Base-by-base conservation (phyloP, 306 rosid species). In the Aeschynomene evenia region DNA sequence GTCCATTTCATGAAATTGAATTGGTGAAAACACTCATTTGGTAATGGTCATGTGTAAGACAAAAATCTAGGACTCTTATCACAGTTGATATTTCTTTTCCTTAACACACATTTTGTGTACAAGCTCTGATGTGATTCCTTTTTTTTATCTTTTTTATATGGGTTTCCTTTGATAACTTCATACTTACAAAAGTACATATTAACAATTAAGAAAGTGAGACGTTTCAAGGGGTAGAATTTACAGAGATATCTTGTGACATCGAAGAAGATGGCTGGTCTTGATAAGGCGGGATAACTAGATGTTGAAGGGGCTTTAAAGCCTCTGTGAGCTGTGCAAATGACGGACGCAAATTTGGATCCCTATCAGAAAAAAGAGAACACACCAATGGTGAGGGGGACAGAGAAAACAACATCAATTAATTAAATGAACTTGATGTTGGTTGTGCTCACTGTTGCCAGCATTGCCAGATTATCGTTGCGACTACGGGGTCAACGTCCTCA, bases 371-470 rank as follows among this genome's bases (percentile, higher is more conserved):
- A 16, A 6, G 21, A n/a, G n/a, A 15, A 20, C 9, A 9, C 65
- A 61, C 45, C 57, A 72, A 45, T 20, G 68, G 15, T 45, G 19
- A n/a, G n/a, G 20, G 18, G 20, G 19, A 45, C 51, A 45, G 19
- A 45, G 6, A 34, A 45, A 45, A 9, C 20, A 21, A n/a, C 51
- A 14, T n/a, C 20, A 45, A 45, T n/a, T 45, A 76, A 60, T 45
- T 36, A 52, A 61, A 65, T 34, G 68, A 29, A 59, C 68, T 76
- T 69, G 68, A 36, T 15, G 80, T 66, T 60, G 58, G 73, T 43
- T 62, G 10, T 16, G 84, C 97, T 85, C 80, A 95, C 97, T 88
- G 88, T 79, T 87, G 99, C 99, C 97, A 95, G 71, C 99, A 95
- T 76, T 89, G 91, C 87, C 87, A 89, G 71, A 95, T 91, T 77